A percentile compares a stretch with the other conserved stretches of the same genome.
Conservation (phyloP, 225 moss, liverwort and hornwort genomes). For the Pseudoscleropodium purum region DNA sequence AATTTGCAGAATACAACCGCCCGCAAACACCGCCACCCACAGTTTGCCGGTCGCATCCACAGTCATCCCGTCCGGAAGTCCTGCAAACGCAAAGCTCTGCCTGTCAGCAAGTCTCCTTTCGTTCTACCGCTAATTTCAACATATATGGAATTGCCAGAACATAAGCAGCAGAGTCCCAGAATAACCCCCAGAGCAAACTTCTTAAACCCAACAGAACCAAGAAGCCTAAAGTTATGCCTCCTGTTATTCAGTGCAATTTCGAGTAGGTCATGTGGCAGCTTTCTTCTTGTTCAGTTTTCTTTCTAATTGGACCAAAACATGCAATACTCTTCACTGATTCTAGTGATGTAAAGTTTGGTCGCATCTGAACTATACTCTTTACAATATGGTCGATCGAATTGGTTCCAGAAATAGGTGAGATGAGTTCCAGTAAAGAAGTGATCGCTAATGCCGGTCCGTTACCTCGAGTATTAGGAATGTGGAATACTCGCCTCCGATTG, state of each 20-base stretch:
- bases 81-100: conserved; percentile 10
- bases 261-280: not conserved
- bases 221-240: not conserved
- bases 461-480: conserved; percentile 26
- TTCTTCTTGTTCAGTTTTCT: not conserved
- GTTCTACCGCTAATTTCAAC: not conserved
- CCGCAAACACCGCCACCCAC: conserved; percentile 32
- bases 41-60: conserved; percentile 36
- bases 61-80: conserved; percentile 43
- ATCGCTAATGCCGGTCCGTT: not conserved
- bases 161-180: not conserved
- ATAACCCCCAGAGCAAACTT: not conserved
- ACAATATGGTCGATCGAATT: not conserved
- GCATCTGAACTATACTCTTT: not conserved
- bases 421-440: not conserved
- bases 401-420: not conserved
- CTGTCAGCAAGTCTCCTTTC: not conserved
- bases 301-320: not conserved
- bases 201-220: not conserved
- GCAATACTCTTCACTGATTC: not conserved
- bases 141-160: not conserved
- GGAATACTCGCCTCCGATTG: conserved; percentile 22
- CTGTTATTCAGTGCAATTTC: not conserved
- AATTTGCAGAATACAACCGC: conserved; percentile 21
- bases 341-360: not conserved